Percentiles rank a stretch among this genome's conserved stretches.
Conservation (phyloP, 148 eudicot species). For the Suaeda aralocaspica region DNA sequence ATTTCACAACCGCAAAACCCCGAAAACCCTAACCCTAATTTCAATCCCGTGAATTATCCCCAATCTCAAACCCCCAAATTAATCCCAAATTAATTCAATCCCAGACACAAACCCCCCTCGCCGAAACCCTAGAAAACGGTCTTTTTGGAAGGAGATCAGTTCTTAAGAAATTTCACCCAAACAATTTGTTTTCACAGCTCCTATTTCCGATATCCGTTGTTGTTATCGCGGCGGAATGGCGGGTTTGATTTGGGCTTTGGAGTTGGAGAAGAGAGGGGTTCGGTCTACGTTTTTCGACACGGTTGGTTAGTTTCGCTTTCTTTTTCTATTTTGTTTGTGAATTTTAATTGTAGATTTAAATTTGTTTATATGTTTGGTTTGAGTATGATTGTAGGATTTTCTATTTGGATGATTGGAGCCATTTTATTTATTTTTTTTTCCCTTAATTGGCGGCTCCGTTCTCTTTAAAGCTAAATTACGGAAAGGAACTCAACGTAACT, state of each 20-base stretch:
- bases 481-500: too few species aligned
- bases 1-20: constrained; percentile 32
- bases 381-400: too few species aligned
- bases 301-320: constrained; percentile 43
- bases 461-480: too few species aligned
- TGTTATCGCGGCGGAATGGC: constrained; percentile 94
- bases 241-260: constrained; percentile 70
- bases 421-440: too few species aligned
- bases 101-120: constrained; percentile 30
- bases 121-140: constrained; percentile 35
- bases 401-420: background rate
- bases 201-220: constrained; percentile 64
- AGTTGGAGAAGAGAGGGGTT: constrained; percentile 69
- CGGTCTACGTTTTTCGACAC: constrained; percentile 90
- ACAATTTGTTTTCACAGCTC: constrained; percentile 62
- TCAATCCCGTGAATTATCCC: constrained; percentile 22
- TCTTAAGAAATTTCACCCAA: constrained; percentile 72
- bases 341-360: too few species aligned
- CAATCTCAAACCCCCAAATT: constrained; percentile 17
- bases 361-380: too few species aligned
- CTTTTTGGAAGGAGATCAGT: constrained; percentile 59
- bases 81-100: constrained; percentile 26
- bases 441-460: too few species aligned
- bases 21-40: constrained; percentile 38
- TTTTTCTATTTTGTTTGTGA: background rate